These are phyloP conservation scores for Carex cristatella DNA, from an alignment of 176 grass and related monocot species.

Conservation along the genomic window DNA sequence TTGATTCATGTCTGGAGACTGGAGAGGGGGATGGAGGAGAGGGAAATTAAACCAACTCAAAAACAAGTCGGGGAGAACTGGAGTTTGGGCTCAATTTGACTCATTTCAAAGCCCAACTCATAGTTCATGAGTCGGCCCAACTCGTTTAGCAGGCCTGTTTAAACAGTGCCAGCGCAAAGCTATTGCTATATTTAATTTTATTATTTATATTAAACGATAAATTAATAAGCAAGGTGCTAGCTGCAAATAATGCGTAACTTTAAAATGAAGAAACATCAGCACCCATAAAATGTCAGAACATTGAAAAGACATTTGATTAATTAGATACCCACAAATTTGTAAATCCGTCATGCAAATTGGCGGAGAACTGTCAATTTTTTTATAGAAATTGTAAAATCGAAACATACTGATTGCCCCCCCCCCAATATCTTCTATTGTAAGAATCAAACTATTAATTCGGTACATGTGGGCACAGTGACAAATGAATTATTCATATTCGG, in stretches of 20 bases:
- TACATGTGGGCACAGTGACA: too few relatives aligned
- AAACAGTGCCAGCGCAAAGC: neutral
- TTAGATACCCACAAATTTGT: neutral
- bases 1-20: slow-evolving; percentile 7
- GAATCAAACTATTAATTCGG: too few relatives aligned
- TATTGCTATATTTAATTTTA: neutral
- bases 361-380: too few relatives aligned
- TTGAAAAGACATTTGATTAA: neutral
- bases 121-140: too few relatives aligned
- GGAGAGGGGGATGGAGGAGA: neutral
- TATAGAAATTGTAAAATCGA: too few relatives aligned
- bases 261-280: too few relatives aligned
- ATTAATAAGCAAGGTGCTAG: neutral
- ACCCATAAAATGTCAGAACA: neutral
- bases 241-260: neutral
- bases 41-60: neutral
- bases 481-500: too few relatives aligned
- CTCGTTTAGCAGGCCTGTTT: too few relatives aligned
- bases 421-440: too few relatives aligned
- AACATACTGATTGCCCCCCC: too few relatives aligned
- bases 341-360: neutral
- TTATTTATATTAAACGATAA: neutral
- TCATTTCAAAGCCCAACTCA: too few relatives aligned
- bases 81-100: too few relatives aligned
- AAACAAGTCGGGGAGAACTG: neutral